These are phyloP conservation scores for Chalciporus chontae DNA, from an alignment of 768 basidiomycete species.

Conservation along the genomic window DNA sequence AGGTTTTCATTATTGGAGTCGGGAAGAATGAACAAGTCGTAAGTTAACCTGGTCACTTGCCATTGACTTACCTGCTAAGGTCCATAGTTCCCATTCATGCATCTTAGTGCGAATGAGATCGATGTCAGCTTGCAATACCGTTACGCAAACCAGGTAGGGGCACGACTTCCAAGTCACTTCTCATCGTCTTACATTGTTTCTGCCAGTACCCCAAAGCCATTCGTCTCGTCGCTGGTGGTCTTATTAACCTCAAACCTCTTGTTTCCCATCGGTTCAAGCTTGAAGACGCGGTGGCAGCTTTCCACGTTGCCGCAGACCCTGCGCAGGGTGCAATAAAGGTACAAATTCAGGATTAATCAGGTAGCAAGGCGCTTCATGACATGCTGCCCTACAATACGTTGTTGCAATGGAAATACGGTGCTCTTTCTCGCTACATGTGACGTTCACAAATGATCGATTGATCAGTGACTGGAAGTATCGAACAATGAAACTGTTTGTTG, in stretches of 20 bases:
- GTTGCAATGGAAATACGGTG: neutral
- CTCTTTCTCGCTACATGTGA: too few species aligned
- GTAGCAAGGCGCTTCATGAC: neutral
- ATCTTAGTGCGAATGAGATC: conserved; percentile 66
- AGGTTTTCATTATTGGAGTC: conserved; percentile 69
- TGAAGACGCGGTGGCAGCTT: conserved; percentile 72
- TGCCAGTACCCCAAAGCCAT: conserved; percentile 79
- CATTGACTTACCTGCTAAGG: neutral
- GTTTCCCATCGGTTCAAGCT: conserved; percentile 76
- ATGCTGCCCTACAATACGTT: neutral
- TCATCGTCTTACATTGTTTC: neutral
- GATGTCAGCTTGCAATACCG: conserved; percentile 68
- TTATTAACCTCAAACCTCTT: conserved; percentile 72
- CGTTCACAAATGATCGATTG: too few species aligned
- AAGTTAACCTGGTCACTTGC: conserved; percentile 13
- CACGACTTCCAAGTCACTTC: neutral
- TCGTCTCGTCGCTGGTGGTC: conserved; percentile 68
- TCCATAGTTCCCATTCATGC: conserved; percentile 66
- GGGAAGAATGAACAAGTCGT: conserved; percentile 62
- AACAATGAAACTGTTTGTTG: neutral
- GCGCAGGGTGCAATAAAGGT: conserved; percentile 68
- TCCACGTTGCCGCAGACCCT: conserved; percentile 71
- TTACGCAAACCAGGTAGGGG: conserved; percentile 55
- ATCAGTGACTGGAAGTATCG: too few species aligned
- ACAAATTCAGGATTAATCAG: conserved; percentile 51